Percentiles rank a stretch among this genome's conserved stretches.
These are phyloP conservation scores for Parietichytrium sp. DNA, from an alignment of 108 stramenopile genomes.

Conservation along the genomic window DNA sequence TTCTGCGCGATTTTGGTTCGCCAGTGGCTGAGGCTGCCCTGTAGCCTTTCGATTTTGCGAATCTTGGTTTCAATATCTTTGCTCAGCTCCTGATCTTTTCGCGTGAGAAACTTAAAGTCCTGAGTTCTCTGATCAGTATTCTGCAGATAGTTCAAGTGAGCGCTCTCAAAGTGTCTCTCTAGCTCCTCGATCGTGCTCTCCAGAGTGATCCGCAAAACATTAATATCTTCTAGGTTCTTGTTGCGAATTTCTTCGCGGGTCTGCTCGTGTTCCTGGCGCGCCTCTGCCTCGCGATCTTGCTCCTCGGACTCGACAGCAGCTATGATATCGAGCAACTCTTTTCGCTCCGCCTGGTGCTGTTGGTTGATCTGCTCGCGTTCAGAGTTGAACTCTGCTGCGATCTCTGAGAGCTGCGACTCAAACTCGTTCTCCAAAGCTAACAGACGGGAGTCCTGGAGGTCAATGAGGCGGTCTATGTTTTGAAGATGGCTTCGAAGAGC, in stretches of 20 bases:
- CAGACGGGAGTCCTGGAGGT: constrained; percentile 57
- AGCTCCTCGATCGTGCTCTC: constrained; percentile 67
- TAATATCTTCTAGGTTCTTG: constrained; percentile 68
- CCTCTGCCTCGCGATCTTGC: constrained; percentile 55
- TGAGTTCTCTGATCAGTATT: constrained; percentile 64
- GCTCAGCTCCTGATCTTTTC: constrained; percentile 57
- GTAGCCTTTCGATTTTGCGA: constrained; percentile 58
- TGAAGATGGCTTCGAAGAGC: constrained; percentile 62
- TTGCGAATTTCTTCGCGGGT: constrained; percentile 62
- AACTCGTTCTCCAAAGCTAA: constrained; percentile 63
- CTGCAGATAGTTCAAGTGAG: constrained; percentile 57
- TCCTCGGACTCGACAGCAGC: constrained; percentile 52
- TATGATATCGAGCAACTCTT: constrained; percentile 57
- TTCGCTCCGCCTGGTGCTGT: constrained; percentile 48
- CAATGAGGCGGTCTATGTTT: constrained; percentile 57
- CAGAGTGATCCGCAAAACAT: constrained; percentile 59
- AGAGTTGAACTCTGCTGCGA: constrained; percentile 53
- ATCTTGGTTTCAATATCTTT: constrained; percentile 59
- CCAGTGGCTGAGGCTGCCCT: constrained; percentile 58
- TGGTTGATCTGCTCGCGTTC: constrained; percentile 55
- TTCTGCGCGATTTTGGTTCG: constrained; percentile 64
- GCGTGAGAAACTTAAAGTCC: constrained; percentile 65
- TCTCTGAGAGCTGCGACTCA: constrained; percentile 55
- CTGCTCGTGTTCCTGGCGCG: constrained; percentile 62
- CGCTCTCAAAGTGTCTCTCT: constrained; percentile 63